Conservation (phyloP, 2,329 filamentous ascomycete species). For the Aspergillus fischeri region DNA sequence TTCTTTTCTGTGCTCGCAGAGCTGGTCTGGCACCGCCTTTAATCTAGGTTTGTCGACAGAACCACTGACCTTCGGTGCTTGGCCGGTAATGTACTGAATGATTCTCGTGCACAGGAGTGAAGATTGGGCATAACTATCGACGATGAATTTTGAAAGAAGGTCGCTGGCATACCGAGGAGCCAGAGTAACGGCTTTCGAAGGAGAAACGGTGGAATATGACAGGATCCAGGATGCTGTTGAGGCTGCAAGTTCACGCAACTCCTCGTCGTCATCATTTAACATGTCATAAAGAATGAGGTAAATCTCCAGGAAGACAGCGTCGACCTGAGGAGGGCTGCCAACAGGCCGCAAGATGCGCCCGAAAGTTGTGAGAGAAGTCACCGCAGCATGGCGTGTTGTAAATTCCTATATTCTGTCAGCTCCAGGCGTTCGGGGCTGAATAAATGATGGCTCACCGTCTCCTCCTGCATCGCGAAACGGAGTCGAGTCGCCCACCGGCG, state of each 20-base stretch:
- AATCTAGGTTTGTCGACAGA: conserved; percentile 12
- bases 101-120: conserved; percentile 31
- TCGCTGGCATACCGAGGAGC: conserved; percentile 49
- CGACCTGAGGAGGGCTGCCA: conserved; percentile 17
- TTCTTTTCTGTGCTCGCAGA: conserved; percentile 35
- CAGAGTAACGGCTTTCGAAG: conserved; percentile 28
- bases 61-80: conserved; percentile 22
- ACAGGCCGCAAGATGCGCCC: conserved; percentile 40
- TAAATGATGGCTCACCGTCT: conserved; percentile 31
- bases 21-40: conserved; percentile 21
- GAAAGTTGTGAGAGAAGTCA: conserved; percentile 32
- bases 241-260: conserved; percentile 66
- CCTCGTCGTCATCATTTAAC: conserved; percentile 87
- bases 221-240: conserved; percentile 35
- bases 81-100: conserved; percentile 37
- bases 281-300: conserved; percentile 68
- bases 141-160: conserved; percentile 34
- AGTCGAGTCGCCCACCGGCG: conserved; percentile 32
- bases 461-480: conserved; percentile 37
- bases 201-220: conserved; percentile 29
- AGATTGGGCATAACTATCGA: conserved; percentile 30
- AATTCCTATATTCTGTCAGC: conserved; percentile 30
- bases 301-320: conserved; percentile 47
- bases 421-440: neutral
- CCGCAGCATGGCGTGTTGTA: conserved; percentile 36